Base-by-base conservation (phyloP, 768 basidiomycete species). In the Hortiboletus campestris region DNA sequence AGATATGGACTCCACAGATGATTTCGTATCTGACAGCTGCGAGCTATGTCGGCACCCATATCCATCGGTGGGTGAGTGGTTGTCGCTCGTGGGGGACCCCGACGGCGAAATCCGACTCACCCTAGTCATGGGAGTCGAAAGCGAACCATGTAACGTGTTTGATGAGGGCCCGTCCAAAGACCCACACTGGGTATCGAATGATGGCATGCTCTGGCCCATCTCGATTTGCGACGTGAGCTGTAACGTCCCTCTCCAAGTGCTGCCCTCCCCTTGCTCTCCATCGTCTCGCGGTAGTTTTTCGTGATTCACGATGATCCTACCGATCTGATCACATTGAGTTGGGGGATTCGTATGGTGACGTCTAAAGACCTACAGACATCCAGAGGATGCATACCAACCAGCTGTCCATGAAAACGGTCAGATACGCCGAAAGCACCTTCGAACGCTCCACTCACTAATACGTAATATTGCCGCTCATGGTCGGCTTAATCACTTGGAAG, bases 211-310 rank as follows among this genome's bases (percentile, higher is more conserved):
- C 39, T 50, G 38, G 20, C 53, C 57, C 32, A 58, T 54, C 31
- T 65, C 58, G 31, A 63, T 57, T n/a, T 41, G 54, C 28, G 64
- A 57, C 16, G 65, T 66, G 50, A 66, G 48, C 28, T 64, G 53
- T 3, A 56, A 8, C 10, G 44, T 47, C 19, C 44, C 48, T n/a
- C 17, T 49, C 56, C 59, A 63, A 4, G 45, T 55, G 16, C 9
- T 35, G 31, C 53, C 36, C 1, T 29, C 47, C 4, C 9, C 35
- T 5, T 19, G 8, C 7, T 25, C 49, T 6, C 5, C 40, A 4
- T 17, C 46, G 17, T 38, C 46, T 10, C 20, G 4, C 11, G 46
- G 34, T 29, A 63, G 10, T 19, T 59, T 63, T 28, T 51, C 58
- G 3, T 55, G 51, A 22, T 59, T 49, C 12, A 66, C 14, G 17